These are phyloP conservation scores for Petunia hybrid DNA, from an alignment of 305 asterid genomes.

Conservation along the genomic window DNA sequence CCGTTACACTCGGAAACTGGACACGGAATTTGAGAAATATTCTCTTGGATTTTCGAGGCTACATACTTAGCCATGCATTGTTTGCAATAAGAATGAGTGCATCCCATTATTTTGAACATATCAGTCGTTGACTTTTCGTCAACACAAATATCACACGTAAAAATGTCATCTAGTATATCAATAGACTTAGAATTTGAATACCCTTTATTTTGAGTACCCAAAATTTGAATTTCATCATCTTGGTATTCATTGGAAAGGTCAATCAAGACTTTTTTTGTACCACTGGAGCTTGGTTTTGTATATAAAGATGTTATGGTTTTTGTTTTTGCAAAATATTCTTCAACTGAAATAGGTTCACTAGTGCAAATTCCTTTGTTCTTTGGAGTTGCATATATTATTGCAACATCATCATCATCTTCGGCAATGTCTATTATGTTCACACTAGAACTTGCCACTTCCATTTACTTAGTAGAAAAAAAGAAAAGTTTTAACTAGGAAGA, in stretches of 20 bases:
- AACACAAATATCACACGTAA: slow-evolving; percentile 66
- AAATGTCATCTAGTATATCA: neutral
- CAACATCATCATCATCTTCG: slow-evolving; percentile 2
- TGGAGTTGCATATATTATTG: neutral
- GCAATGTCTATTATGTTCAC: too few species aligned
- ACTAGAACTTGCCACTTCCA: too few species aligned
- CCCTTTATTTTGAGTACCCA: neutral
- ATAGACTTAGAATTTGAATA: slow-evolving; percentile 24
- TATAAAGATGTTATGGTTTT: neutral
- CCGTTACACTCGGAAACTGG: slow-evolving; percentile 59
- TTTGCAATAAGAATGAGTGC: slow-evolving; percentile 58
- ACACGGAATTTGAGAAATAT: slow-evolving; percentile 47
- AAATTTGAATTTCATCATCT: neutral
- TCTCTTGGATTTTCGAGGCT: slow-evolving; percentile 55
- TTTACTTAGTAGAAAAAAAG: too few species aligned
- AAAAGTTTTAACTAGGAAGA: too few species aligned
- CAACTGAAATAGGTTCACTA: neutral
- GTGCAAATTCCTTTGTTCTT: neutral
- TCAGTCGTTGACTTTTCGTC: slow-evolving; percentile 49
- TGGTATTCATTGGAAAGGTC: neutral
- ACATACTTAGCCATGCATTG: slow-evolving; percentile 57
- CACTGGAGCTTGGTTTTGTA: neutral
- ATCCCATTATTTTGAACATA: slow-evolving; percentile 48
- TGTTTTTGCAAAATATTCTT: neutral
- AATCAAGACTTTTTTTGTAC: neutral